Evolutionary conservation across 2,329 filamentous ascomycete species (phyloP), one percentile per base, ranked within the genome.

Genomic region (Colletotrichum eleusines): DNA sequence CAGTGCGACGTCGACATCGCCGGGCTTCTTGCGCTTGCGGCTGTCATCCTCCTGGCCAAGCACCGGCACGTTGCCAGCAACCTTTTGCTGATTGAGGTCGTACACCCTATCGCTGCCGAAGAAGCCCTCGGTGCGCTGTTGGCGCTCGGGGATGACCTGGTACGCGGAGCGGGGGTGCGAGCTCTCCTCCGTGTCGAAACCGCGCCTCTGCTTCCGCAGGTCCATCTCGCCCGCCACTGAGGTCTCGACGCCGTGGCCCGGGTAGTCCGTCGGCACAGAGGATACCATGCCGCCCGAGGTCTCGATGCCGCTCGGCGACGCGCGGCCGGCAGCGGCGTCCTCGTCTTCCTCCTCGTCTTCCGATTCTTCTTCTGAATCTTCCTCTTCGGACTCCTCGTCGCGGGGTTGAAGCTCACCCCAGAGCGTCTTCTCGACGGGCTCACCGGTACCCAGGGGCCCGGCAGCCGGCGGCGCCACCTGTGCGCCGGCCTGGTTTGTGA

Each of bases 21-120:
- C 96, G 5, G 93, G 95, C 87, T 98, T 97, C 89, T 98, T 99
- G 77, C 94, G 89, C 84, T 97, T 96, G 76, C 93, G 85, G 31
- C 81, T 86, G 66, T 94, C 90, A 69, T 94, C 92, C 31, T 97
- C 94, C 73, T 89, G 88, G 14, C 95, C 96, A 5, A 99, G 88
- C 3, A 97, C 88, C 0, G 93, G 92, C 72, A 93, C 81, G 71
- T 86, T 84, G 28, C 53, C 53, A 14, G 53, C 53, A 7, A 84
- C 82, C 72, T 87, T 84, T 73, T 81, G 82, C 50, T 69, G 78
- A 46, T 89, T 91, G 73, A 99, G 87, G 81, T 99, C 95, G 82
- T 99, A 99, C 20, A 92, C 92, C 77, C 94, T 92, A 79, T 98
- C 95, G 76, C 94, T 95, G 75, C 96, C 96, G 79, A 99, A 98